These are phyloP conservation scores for Zancudomyces culisetae DNA, from an alignment of 371 early-diverging fungal genomes.

Conservation along the genomic window DNA sequence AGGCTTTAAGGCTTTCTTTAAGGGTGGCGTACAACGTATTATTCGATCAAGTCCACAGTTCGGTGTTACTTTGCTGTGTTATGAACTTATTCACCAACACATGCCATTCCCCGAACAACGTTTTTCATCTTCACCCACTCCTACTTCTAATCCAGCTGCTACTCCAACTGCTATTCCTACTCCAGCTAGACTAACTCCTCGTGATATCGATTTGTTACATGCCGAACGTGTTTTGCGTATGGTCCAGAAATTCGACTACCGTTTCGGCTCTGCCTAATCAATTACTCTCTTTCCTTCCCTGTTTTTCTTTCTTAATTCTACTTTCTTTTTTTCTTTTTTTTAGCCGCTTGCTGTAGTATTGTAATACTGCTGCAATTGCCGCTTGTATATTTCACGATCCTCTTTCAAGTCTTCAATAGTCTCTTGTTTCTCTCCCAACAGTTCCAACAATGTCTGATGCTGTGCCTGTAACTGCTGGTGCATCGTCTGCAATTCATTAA, in stretches of 20 bases:
- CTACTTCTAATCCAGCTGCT: not conserved
- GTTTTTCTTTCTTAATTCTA: not conserved
- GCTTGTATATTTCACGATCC: no score
- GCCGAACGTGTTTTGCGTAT: constrained; percentile 18
- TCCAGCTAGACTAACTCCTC: not conserved
- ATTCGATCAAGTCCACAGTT: constrained; percentile 87
- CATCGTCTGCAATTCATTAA: no score
- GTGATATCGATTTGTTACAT: constrained; percentile 8
- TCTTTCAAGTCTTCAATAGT: no score
- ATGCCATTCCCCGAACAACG: constrained; percentile 39
- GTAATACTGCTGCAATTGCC: no score
- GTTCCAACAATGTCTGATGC: no score
- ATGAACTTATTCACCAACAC: constrained; percentile 71
- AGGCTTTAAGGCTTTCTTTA: constrained; percentile 87
- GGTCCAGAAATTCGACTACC: constrained; percentile 19
- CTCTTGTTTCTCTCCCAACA: no score
- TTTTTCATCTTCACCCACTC: no score
- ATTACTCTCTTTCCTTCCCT: not conserved
- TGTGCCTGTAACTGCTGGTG: no score
- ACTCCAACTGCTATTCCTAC: not conserved
- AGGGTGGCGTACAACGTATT: constrained; percentile 75
- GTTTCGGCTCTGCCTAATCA: constrained; percentile 10
- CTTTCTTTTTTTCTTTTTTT: not conserved
- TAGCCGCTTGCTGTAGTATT: no score
- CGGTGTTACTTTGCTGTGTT: constrained; percentile 83